phyloP scores from a whole-genome alignment of 805 yeast genomes.

The Millerago galiae region DNA sequence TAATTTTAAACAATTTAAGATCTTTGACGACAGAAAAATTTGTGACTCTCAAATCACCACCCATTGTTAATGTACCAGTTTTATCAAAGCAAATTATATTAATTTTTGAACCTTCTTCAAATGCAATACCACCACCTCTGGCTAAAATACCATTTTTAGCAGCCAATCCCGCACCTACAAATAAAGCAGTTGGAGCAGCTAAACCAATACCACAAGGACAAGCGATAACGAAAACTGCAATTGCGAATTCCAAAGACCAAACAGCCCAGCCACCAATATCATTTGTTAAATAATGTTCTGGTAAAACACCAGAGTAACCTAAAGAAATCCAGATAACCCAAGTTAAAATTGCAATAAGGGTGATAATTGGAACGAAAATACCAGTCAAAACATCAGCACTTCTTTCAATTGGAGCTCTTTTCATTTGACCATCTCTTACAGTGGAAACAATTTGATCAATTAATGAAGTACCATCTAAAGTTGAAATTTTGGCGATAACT shows the following conservation, averaged over 20 bases:
- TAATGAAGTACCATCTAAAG: conserved; percentile 57
- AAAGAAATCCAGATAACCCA: conserved; percentile 66
- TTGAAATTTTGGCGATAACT: conserved; percentile 47
- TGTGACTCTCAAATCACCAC: conserved; percentile 53
- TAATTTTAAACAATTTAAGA: conserved; percentile 12
- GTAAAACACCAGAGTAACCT: conserved; percentile 49
- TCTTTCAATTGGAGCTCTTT: conserved; percentile 68
- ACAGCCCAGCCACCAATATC: conserved; percentile 71
- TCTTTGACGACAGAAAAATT: conserved; percentile 33
- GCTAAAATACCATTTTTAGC: conserved; percentile 73
- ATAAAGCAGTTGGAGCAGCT: conserved; percentile 80
- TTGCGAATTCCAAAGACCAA: conserved; percentile 74
- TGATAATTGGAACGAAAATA: conserved; percentile 66
- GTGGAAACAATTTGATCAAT: conserved; percentile 64
- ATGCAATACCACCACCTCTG: conserved; percentile 77
- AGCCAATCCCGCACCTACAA: conserved; percentile 74
- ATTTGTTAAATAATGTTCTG: conserved; percentile 48
- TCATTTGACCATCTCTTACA: conserved; percentile 67
- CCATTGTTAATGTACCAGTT: conserved; percentile 68
- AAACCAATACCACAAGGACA: conserved; percentile 84
- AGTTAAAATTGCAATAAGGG: conserved; percentile 50
- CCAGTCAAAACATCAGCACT: conserved; percentile 65
- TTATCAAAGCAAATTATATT: conserved; percentile 70
- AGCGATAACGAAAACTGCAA: conserved; percentile 75
- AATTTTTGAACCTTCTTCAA: conserved; percentile 65